Percentiles rank a stretch among this genome's conserved stretches.
Evolutionary conservation across 2,329 filamentous ascomycete species (phyloP).

Genomic region (Penicillium decumbens): DNA sequence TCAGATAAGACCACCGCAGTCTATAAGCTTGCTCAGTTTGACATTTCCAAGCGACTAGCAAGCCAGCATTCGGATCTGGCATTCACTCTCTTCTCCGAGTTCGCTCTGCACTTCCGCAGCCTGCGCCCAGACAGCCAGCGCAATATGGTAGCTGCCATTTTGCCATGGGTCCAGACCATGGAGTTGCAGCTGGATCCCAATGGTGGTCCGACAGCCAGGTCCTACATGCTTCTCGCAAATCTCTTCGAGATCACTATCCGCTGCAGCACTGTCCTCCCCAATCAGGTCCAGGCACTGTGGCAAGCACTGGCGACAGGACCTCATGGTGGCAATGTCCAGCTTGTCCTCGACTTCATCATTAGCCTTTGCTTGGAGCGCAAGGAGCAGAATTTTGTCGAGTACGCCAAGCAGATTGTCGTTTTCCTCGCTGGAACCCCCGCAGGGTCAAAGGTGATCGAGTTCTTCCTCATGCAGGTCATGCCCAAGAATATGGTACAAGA

Average conservation of each 20-base stretch:
- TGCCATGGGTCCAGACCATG: constrained; percentile 94
- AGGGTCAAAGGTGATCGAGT: constrained; percentile 89
- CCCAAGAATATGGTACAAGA: constrained; percentile 96
- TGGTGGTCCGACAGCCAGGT: constrained; percentile 81
- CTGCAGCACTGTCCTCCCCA: constrained; percentile 80
- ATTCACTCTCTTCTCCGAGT: constrained; percentile 93
- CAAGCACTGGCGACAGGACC: constrained; percentile 91
- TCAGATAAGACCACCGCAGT: constrained; percentile 98
- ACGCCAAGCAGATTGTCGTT: constrained; percentile 96
- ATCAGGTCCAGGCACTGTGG: constrained; percentile 96
- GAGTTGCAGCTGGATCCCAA: constrained; percentile 89
- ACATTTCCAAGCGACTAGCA: constrained; percentile 85
- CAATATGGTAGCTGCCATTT: constrained; percentile 87
- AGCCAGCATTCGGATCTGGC: constrained; percentile 84
- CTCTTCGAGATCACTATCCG: constrained; percentile 94
- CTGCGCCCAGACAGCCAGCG: constrained; percentile 76
- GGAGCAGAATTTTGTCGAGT: constrained; percentile 97
- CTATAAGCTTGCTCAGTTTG: constrained; percentile 95
- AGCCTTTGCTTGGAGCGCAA: constrained; percentile 84
- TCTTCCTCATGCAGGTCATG: constrained; percentile 81
- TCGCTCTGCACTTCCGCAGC: constrained; percentile 87
- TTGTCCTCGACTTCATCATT: constrained; percentile 96
- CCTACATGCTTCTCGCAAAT: constrained; percentile 92
- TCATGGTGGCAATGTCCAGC: constrained; percentile 85
- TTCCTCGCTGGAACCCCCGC: constrained; percentile 83